These are phyloP conservation scores for Pseudonitzschia pungens DNA, from an alignment of 108 stramenopile genomes.

Conservation along the genomic window DNA sequence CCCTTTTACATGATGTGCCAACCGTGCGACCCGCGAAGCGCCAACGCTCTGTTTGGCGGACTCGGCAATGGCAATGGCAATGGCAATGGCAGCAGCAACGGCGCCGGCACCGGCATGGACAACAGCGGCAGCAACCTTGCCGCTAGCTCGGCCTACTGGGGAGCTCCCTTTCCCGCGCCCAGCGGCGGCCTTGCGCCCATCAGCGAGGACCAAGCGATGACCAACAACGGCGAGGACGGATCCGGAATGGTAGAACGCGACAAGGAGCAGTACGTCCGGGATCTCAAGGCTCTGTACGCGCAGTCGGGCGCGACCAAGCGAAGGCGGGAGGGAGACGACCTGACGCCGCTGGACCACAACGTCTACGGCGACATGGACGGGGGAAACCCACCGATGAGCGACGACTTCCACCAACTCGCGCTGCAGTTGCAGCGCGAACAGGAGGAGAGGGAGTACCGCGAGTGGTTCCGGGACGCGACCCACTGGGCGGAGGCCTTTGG, in stretches of 20 bases:
- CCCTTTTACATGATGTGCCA: slow-evolving; percentile 29
- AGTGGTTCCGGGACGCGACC: neutral
- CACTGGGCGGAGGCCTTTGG: slow-evolving; percentile 26
- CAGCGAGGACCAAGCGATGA: slow-evolving; percentile 14
- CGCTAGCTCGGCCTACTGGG: neutral
- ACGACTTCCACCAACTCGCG: neutral
- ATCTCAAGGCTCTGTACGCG: slow-evolving; percentile 8
- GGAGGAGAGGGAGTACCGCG: neutral
- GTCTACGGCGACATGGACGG: slow-evolving; percentile 12
- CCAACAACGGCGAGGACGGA: neutral
- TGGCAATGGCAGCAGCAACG: neutral
- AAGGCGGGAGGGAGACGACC: neutral
- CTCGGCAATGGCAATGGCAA: neutral
- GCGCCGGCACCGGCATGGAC: neutral
- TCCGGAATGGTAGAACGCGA: neutral
- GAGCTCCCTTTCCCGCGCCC: slow-evolving; percentile 15
- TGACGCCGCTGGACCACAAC: slow-evolving; percentile 14
- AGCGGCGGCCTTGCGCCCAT: slow-evolving; percentile 15
- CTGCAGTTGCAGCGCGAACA: slow-evolving; percentile 2
- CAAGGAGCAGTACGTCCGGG: slow-evolving; percentile 5
- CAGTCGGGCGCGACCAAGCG: neutral
- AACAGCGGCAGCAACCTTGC: too few relatives aligned
- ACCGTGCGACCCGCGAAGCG: slow-evolving; percentile 19
- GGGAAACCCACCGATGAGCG: neutral
- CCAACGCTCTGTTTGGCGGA: too few relatives aligned